Percentiles rank a stretch among this genome's conserved stretches.
These are phyloP conservation scores for Fallopia convolvulus DNA, from an alignment of 148 eudicot species.

Conservation along the genomic window DNA sequence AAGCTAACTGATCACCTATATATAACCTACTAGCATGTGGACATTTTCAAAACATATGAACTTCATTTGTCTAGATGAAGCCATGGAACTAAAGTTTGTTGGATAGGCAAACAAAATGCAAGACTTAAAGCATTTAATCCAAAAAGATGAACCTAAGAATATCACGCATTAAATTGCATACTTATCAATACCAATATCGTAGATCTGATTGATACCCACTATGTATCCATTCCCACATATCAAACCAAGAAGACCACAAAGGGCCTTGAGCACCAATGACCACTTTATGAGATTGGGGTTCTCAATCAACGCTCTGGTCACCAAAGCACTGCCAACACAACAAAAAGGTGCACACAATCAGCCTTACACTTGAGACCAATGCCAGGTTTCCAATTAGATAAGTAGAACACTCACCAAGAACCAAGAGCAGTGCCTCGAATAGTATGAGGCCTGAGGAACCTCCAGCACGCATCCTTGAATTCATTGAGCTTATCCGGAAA, in stretches of 20 bases:
- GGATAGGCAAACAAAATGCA: background rate
- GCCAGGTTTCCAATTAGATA: background rate
- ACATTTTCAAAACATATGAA: background rate
- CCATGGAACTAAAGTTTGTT: background rate
- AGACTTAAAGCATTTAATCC: background rate
- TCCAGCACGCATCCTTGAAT: slow-evolving; percentile 84
- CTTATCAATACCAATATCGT: slow-evolving; percentile 99
- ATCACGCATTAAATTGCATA: slow-evolving; percentile 33
- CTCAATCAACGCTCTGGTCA: slow-evolving; percentile 82
- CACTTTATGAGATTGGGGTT: slow-evolving; percentile 79
- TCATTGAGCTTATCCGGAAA: slow-evolving; percentile 43
- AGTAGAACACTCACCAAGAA: slow-evolving; percentile 47
- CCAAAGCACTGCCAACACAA: slow-evolving; percentile 68
- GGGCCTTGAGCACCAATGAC: slow-evolving; percentile 77
- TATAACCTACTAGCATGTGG: background rate
- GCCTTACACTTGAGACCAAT: background rate
- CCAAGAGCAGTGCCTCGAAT: slow-evolving; percentile 97
- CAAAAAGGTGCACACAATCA: slow-evolving; percentile 16
- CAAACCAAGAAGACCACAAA: slow-evolving; percentile 80
- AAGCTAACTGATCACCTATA: background rate
- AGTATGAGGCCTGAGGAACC: slow-evolving; percentile 94
- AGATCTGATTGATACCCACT: slow-evolving; percentile 98
- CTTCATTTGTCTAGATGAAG: background rate
- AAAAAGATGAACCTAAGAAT: slow-evolving; percentile 5
- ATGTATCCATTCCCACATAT: slow-evolving; percentile 96